Base-by-base conservation (phyloP, 352 stramenopile species). In the Elongisporangium prolatum region DNA sequence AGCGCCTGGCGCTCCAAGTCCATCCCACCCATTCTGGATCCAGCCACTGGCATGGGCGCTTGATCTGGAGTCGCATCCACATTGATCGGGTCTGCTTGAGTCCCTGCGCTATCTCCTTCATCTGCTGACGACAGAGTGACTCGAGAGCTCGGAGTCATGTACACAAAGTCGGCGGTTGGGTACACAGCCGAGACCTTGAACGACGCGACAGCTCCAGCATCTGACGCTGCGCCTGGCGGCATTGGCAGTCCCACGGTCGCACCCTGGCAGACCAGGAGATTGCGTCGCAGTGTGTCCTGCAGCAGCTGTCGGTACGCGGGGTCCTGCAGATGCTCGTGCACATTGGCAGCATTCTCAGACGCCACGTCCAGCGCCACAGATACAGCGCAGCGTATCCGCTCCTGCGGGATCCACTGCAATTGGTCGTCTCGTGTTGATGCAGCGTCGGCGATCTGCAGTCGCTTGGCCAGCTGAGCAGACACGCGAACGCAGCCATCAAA, bases 1-100 rank as follows among this genome's bases (percentile, higher is more conserved):
- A 94, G 47, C 7, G 72, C 74, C 28, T 64, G 55, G 9, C 81
- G 77, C 59, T 94, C 84, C 14, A 69, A 68, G 14, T 90, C 77
- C 22, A 94, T 72, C 0, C 84, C 84, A n/a, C 79, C 84, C 14
- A 94, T 67, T 21, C 69, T 77, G 8, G 55, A 34, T 8, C 24
- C 5, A 21, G 4, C 40, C 14, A 25, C 4, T 22, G 10, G 21
- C 4, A 20, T 34, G 6, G 24, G 14, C 2, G 20, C 17, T 48
- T 13, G 55, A 14, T 14, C 50, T 59, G 10, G 7, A 14, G 21
- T 18, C 6, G 8, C 4, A 21, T 3, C 8, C 17, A 17, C 38
- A 8, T 68, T 57, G 16, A 13, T 48, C 40, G 57, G 49, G 9
- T 60, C 22, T 16, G 18, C 14, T 51, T 50, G 24, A n/a, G 47